A percentile compares a stretch with the other conserved stretches of the same genome.
Evolutionary conservation across 176 grass and related monocot species (phyloP).

Genomic region (Eleusine indica): DNA sequence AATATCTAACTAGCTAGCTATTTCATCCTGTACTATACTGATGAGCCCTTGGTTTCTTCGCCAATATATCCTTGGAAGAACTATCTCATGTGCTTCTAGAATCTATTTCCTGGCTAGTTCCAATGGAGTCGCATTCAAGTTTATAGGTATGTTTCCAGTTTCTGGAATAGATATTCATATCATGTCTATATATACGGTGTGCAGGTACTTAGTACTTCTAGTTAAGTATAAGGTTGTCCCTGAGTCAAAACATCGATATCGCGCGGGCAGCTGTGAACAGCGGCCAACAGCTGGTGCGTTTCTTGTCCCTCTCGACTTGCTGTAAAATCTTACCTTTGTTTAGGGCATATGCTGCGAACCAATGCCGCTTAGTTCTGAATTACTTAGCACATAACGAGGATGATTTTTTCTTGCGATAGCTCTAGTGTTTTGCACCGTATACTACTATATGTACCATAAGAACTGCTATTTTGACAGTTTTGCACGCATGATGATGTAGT

Average conservation of each 20-base stretch:
- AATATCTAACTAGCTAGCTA: conserved; percentile 37
- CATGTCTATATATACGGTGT: no score
- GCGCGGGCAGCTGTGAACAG: not conserved
- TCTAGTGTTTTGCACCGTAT: not conserved
- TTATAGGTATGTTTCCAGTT: conserved; percentile 16
- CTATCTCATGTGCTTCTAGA: conserved; percentile 29
- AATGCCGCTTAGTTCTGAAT: conserved; percentile 16
- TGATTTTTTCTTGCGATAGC: conserved; percentile 32
- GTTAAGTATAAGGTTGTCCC: conserved; percentile 26
- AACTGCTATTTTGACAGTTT: not conserved
- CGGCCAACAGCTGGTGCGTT: conserved; percentile 18
- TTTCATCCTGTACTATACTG: conserved; percentile 13
- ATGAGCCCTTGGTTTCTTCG: conserved; percentile 35
- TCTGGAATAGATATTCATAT: not conserved
- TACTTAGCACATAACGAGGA: conserved; percentile 2
- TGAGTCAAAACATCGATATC: conserved; percentile 44
- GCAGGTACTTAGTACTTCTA: no score
- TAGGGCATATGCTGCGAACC: conserved; percentile 41
- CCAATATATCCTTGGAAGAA: not conserved
- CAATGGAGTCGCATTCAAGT: not conserved
- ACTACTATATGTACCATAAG: not conserved
- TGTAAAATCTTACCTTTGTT: conserved; percentile 1
- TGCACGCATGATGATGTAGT: not conserved
- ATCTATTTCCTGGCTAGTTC: not conserved
- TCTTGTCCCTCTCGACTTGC: conserved; percentile 26